A percentile compares a stretch with the other conserved stretches of the same genome.
Evolutionary conservation across 1,139 yeast genomes (phyloP).

Genomic region (Yamadazyma membranifaciens): DNA sequence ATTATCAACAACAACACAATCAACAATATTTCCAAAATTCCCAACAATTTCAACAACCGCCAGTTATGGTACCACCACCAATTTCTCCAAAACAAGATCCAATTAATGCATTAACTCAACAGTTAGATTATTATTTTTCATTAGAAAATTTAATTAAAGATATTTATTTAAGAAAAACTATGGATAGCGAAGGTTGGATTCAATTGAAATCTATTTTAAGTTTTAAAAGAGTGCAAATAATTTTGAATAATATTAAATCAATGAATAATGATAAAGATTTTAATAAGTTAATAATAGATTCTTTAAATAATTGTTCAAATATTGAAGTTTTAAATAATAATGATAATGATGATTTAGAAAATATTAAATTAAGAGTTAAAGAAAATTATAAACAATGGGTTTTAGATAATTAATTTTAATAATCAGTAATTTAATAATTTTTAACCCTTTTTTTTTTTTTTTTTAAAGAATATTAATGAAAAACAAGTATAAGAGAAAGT

Average conservation of each 20-base stretch:
- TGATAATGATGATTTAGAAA: conserved; percentile 19
- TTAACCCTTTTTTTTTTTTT: conserved; percentile 1
- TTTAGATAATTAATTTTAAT: conserved; percentile 16
- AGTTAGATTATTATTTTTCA: conserved; percentile 86
- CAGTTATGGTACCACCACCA: conserved; percentile 45
- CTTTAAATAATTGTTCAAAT: conserved; percentile 37
- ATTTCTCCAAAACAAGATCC: conserved; percentile 51
- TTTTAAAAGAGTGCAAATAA: conserved; percentile 71
- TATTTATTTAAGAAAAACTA: conserved; percentile 70
- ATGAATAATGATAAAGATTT: conserved; percentile 25
- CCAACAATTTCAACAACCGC: conserved; percentile 15
- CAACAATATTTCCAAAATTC: conserved; percentile 17
- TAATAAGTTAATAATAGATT: conserved; percentile 28
- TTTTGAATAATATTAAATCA: conserved; percentile 41
- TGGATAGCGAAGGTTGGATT: conserved; percentile 75
- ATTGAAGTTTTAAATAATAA: conserved; percentile 36
- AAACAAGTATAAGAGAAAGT: not conserved
- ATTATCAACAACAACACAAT: conserved; percentile 26
- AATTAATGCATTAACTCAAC: conserved; percentile 52
- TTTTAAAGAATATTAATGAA: not conserved
- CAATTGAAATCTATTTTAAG: conserved; percentile 60
- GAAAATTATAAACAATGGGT: conserved; percentile 45
- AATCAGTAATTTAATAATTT: not conserved
- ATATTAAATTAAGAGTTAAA: conserved; percentile 41
- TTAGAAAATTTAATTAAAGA: conserved; percentile 85